phyloP scores from a whole-genome alignment of 805 yeast species.

The Jamesozyma hellenica region DNA sequence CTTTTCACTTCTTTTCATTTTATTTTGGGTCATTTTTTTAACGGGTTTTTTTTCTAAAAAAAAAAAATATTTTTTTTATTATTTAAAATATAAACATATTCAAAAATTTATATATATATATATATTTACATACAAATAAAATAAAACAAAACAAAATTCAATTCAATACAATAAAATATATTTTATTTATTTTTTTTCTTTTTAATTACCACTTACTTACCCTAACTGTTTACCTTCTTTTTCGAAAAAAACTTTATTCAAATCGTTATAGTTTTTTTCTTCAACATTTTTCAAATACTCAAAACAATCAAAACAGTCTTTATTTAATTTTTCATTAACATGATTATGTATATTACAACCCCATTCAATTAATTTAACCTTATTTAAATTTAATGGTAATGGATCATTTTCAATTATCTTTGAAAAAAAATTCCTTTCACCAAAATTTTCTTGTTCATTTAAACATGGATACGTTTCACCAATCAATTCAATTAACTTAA shows the following conservation, averaged over 20 bases:
- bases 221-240: conserved; percentile 15
- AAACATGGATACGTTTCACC: conserved; percentile 94
- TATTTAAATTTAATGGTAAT: conserved; percentile 80
- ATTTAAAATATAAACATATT: too few relatives aligned
- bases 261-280: conserved; percentile 40
- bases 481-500: conserved; percentile 56
- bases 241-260: conserved; percentile 10
- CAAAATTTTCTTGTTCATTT: conserved; percentile 33
- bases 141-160: too few relatives aligned
- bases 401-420: conserved; percentile 47
- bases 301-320: conserved; percentile 75
- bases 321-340: conserved; percentile 80
- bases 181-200: too few relatives aligned
- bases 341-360: conserved; percentile 90
- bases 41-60: too few relatives aligned
- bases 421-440: conserved; percentile 63
- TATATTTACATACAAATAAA: too few relatives aligned
- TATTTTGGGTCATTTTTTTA: too few relatives aligned
- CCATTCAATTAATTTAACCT: conserved; percentile 84
- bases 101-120: too few relatives aligned
- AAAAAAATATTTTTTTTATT: too few relatives aligned
- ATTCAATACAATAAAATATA: too few relatives aligned
- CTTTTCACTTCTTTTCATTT: too few relatives aligned
- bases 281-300: conserved; percentile 50
- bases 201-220: not conserved